A percentile compares a stretch with the other conserved stretches of the same genome.
Conservation (phyloP, 208 protist genomes). For the Trypanosoma boissoni region DNA sequence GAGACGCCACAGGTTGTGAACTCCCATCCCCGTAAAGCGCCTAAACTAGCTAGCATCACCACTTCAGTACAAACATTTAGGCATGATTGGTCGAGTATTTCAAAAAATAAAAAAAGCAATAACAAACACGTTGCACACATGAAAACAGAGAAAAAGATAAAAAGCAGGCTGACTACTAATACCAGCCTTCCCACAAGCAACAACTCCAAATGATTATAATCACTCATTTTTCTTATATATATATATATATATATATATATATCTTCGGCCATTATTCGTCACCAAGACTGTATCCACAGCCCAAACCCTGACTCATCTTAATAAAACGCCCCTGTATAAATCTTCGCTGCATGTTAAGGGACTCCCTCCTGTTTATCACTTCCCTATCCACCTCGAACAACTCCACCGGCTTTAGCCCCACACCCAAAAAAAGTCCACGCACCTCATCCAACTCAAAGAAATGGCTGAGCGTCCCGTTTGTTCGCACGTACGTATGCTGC, state of each 20-base stretch:
- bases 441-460: slow-evolving; percentile 83
- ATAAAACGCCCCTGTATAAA: slow-evolving; percentile 85
- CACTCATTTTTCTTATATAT: too few relatives aligned
- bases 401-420: slow-evolving; percentile 55
- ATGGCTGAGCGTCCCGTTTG: slow-evolving; percentile 84
- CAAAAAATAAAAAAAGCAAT: slow-evolving; percentile 23
- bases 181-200: too few relatives aligned
- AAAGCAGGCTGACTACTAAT: too few relatives aligned
- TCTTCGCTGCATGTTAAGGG: slow-evolving; percentile 39
- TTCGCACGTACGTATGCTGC: slow-evolving; percentile 67
- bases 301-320: slow-evolving; percentile 5
- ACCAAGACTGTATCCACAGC: too few relatives aligned
- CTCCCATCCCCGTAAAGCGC: slow-evolving; percentile 54
- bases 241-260: neutral
- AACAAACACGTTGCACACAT: neutral
- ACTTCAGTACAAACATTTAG: neutral
- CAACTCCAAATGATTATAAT: too few relatives aligned
- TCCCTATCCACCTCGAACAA: slow-evolving; percentile 61
- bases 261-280: too few relatives aligned
- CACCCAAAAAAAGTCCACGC: slow-evolving; percentile 41
- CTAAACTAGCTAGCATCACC: neutral
- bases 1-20: slow-evolving; percentile 80
- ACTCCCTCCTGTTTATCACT: slow-evolving; percentile 73
- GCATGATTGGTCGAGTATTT: neutral
- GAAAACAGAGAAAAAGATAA: neutral